These are phyloP conservation scores for Perkinsus marinus DNA, from an alignment of 169 alveolate genomes.

Conservation along the genomic window DNA sequence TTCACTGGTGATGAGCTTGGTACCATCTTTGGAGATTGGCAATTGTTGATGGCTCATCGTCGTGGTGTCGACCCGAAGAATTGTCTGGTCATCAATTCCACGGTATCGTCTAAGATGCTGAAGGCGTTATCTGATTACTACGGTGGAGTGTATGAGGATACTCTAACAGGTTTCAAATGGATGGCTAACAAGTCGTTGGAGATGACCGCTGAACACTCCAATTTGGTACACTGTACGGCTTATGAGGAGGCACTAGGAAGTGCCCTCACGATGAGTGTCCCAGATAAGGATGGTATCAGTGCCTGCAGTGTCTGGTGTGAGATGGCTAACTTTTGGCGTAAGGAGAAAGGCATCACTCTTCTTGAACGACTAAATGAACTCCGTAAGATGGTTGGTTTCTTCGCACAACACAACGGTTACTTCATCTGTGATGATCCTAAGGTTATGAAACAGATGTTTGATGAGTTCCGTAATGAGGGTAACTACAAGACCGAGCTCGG, in stretches of 20 bases:
- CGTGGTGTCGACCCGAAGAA: slow-evolving; percentile 21
- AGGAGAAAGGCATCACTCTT: slow-evolving; percentile 3
- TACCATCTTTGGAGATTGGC: slow-evolving; percentile 30
- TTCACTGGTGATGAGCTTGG: slow-evolving; percentile 49
- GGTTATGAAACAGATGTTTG: slow-evolving; percentile 23
- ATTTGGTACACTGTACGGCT: slow-evolving; percentile 21
- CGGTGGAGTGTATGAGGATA: slow-evolving; percentile 33
- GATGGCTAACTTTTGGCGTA: slow-evolving; percentile 22
- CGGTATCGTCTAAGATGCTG: slow-evolving; percentile 38
- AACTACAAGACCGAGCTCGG: slow-evolving; percentile 20
- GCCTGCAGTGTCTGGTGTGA: slow-evolving; percentile 40
- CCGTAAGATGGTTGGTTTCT: slow-evolving; percentile 32
- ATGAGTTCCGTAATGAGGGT: slow-evolving; percentile 34
- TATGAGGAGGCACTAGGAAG: slow-evolving; percentile 44
- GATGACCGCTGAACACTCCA: slow-evolving; percentile 17
- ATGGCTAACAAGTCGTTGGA: slow-evolving; percentile 31
- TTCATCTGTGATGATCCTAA: slow-evolving; percentile 26
- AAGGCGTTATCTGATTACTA: slow-evolving; percentile 33
- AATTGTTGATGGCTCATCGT: slow-evolving; percentile 15
- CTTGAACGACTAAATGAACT: slow-evolving; percentile 13
- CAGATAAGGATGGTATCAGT: slow-evolving; percentile 44
- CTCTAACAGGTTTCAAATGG: slow-evolving; percentile 42
- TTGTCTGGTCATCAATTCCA: slow-evolving; percentile 36
- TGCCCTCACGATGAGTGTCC: slow-evolving; percentile 29
- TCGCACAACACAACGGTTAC: slow-evolving; percentile 29